Evolutionary conservation across 2,329 filamentous ascomycete species (phyloP).

Genomic region (Eutypa lata): DNA sequence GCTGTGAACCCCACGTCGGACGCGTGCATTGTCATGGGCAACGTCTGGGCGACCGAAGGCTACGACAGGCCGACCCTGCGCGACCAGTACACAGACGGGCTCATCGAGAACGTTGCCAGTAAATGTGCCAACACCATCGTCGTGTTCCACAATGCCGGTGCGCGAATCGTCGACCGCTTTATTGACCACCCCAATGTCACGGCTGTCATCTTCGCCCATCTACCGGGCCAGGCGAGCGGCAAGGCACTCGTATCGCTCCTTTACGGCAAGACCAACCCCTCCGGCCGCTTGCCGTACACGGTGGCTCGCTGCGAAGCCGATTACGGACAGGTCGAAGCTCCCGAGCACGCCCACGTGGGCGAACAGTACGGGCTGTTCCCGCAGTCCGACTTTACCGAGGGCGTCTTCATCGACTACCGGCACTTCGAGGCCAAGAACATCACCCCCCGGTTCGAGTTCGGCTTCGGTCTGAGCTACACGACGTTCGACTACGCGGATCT

Average conservation of each 20-base stretch:
- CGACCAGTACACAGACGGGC: constrained; percentile 51
- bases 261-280: constrained; percentile 39
- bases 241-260: constrained; percentile 36
- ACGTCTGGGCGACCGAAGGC: constrained; percentile 61
- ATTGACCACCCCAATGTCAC: constrained; percentile 48
- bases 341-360: constrained; percentile 36
- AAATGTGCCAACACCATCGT: constrained; percentile 48
- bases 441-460: constrained; percentile 30
- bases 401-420: constrained; percentile 31
- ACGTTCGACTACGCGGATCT: constrained; percentile 43
- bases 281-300: constrained; percentile 42
- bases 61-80: constrained; percentile 51
- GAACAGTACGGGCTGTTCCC: constrained; percentile 43
- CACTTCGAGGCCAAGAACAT: constrained; percentile 29
- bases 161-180: constrained; percentile 46
- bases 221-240: constrained; percentile 49
- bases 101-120: constrained; percentile 43
- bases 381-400: constrained; percentile 26
- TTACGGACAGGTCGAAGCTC: constrained; percentile 34
- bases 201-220: constrained; percentile 45
- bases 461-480: constrained; percentile 46
- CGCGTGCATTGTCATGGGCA: constrained; percentile 55
- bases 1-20: constrained; percentile 38
- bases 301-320: constrained; percentile 39
- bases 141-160: constrained; percentile 48